Evolutionary conservation across 768 basidiomycete species (phyloP).

Genomic region (Leucosporidium scottii): DNA sequence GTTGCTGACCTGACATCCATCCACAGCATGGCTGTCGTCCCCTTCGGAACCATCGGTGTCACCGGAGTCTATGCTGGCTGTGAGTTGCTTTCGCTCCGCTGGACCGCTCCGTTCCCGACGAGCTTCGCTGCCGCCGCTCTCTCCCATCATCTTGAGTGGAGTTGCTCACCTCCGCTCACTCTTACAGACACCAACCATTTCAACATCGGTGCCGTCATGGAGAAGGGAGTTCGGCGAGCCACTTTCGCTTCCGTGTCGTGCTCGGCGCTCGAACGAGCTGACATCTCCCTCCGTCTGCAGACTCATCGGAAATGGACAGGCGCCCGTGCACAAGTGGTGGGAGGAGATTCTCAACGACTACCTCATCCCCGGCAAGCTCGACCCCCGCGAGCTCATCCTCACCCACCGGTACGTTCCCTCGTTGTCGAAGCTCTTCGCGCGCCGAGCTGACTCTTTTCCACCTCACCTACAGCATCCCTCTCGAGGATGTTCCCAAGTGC

Average conservation of each 20-base stretch:
- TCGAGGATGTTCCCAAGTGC: constrained; percentile 59
- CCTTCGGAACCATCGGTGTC: constrained; percentile 53
- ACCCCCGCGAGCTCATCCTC: constrained; percentile 46
- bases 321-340: constrained; percentile 69
- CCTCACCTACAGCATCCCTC: constrained; percentile 54
- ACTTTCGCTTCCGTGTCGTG: neutral
- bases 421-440: neutral
- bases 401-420: constrained; percentile 34
- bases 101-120: neutral
- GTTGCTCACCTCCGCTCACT: too few relatives aligned
- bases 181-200: constrained; percentile 52
- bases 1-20: constrained; percentile 35
- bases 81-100: neutral
- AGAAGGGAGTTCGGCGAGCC: constrained; percentile 46
- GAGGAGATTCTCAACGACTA: constrained; percentile 60
- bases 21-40: constrained; percentile 7
- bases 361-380: constrained; percentile 59
- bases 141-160: constrained; percentile 3
- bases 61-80: constrained; percentile 61
- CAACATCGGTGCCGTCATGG: constrained; percentile 69
- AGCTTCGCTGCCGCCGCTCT: neutral
- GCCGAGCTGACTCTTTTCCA: constrained; percentile 40
- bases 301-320: constrained; percentile 32
- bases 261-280: neutral
- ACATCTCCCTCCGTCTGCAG: neutral